A percentile compares a stretch with the other conserved stretches of the same genome.
Conservation (phyloP, 768 basidiomycete species). For the Suillus decipiens region DNA sequence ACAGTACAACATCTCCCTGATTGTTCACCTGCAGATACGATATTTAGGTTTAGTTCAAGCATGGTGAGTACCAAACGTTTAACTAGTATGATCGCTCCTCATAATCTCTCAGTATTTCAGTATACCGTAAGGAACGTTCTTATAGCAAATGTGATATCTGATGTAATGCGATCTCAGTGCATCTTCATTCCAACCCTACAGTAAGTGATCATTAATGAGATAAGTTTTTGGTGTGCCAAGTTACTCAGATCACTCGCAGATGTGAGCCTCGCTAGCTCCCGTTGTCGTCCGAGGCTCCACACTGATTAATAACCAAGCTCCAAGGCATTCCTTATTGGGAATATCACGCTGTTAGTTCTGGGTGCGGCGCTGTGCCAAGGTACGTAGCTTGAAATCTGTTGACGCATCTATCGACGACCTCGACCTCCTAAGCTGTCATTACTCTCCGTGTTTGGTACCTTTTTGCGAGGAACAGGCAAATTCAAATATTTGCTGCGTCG, state of each 20-base stretch:
- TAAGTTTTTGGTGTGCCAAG: background rate
- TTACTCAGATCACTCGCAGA: background rate
- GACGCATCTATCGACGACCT: background rate
- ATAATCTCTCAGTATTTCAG: slow-evolving; percentile 1
- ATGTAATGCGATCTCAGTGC: slow-evolving; percentile 2
- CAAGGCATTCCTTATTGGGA: background rate
- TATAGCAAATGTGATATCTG: background rate
- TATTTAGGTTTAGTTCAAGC: slow-evolving; percentile 8
- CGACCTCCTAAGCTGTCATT: slow-evolving; percentile 6
- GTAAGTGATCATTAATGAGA: slow-evolving; percentile 2
- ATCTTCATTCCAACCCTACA: background rate
- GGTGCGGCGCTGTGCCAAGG: slow-evolving; percentile 13
- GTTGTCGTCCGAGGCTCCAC: background rate
- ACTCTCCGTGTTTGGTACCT: slow-evolving; percentile 16
- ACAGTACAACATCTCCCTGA: background rate
- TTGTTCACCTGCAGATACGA: slow-evolving; percentile 10
- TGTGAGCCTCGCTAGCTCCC: slow-evolving; percentile 5
- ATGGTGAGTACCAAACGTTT: slow-evolving; percentile 3
- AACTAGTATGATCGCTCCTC: background rate
- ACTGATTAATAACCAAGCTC: background rate
- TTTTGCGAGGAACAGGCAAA: slow-evolving; percentile 6
- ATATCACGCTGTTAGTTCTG: background rate
- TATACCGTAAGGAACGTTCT: background rate
- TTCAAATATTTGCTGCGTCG: slow-evolving; percentile 4
- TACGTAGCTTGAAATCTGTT: background rate